phyloP scores from a whole-genome alignment of 805 yeast genomes.

The Candida chauliodis region DNA sequence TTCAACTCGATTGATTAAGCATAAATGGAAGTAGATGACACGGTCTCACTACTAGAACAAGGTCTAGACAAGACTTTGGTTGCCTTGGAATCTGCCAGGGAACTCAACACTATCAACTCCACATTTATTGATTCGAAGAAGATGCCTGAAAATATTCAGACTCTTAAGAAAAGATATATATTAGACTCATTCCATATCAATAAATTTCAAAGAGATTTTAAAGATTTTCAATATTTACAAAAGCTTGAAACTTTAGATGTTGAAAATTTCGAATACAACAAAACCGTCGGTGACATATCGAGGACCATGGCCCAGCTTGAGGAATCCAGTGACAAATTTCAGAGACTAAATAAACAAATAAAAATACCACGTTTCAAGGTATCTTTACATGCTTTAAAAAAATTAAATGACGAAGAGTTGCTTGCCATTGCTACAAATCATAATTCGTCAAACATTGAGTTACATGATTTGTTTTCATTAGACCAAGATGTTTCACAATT shows the following conservation, averaged over 20 bases:
- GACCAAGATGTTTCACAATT: constrained; percentile 17
- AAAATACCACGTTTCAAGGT: constrained; percentile 25
- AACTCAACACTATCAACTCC: constrained; percentile 9
- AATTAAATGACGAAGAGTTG: constrained; percentile 20
- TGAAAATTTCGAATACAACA: constrained; percentile 28
- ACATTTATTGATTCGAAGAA: constrained; percentile 6
- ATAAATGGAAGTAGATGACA: too few species aligned
- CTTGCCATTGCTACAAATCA: constrained; percentile 11
- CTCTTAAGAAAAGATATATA: constrained; percentile 16
- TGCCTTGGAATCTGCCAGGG: constrained; percentile 15
- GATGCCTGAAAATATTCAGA: constrained; percentile 2
- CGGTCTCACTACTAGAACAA: background rate
- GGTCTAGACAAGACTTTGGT: constrained; percentile 6
- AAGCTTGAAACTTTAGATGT: constrained; percentile 17
- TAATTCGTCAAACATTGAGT: background rate
- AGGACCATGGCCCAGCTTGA: constrained; percentile 24
- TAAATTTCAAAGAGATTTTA: constrained; percentile 26
- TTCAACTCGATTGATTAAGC: too few species aligned
- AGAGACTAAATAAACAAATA: constrained; percentile 18
- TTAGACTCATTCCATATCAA: constrained; percentile 35
- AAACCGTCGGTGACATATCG: constrained; percentile 24
- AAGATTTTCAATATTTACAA: constrained; percentile 23
- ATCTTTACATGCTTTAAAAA: constrained; percentile 25
- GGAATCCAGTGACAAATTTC: constrained; percentile 19
- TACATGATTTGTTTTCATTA: constrained; percentile 27